Evolutionary conservation across 345 rosid genomes (phyloP), one percentile per base, ranked within the genome.

Genomic region (Salix purpurea): DNA sequence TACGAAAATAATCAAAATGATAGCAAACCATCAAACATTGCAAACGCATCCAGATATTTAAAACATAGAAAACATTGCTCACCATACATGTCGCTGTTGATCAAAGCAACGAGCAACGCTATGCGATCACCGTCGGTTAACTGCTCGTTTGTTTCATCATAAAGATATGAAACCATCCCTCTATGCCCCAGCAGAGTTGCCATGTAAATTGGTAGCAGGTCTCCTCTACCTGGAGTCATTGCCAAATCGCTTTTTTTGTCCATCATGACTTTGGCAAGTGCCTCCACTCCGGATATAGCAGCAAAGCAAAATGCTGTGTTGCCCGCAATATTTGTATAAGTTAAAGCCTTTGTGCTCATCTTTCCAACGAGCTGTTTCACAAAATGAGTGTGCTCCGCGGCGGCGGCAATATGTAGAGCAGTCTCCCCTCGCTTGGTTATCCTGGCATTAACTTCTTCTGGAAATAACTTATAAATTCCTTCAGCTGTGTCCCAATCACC

Each of bases 121-220:
- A 74, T 48, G 0, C 69, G 72, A 69, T 85, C 87, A 30, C 68
- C 83, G 23, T 67, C 73, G 0, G 65, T 73, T 10, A 85, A 77
- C 6, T 64, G 78, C 34, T 32, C 67, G 18, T 64, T n/a, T n/a
- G 83, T 82, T 40, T 61, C 66, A 58, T 48, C 24, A 68, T 76
- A 79, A 21, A 85, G 83, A 67, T 82, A 85, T 79, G 75, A 77
- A 48, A 79, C 83, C 85, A 82, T 85, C 18, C 82, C 77, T 58
- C 79, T 69, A 62, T 82, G 84, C 40, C 87, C 89, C 24, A 78
- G 65, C 48, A 78, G 67, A 74, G 84, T 84, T 36, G 89, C 87
- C 80, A 84, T 80, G 28, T 75, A 77, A 58, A 86, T 76, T 9
- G 87, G 87, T 42, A 84, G 74, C 4, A 67, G 76, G 58, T 85